Evolutionary conservation across 805 yeast species (phyloP), one percentile per base, ranked within the genome.

Genomic region (Helenozyma baotianmanensis): DNA sequence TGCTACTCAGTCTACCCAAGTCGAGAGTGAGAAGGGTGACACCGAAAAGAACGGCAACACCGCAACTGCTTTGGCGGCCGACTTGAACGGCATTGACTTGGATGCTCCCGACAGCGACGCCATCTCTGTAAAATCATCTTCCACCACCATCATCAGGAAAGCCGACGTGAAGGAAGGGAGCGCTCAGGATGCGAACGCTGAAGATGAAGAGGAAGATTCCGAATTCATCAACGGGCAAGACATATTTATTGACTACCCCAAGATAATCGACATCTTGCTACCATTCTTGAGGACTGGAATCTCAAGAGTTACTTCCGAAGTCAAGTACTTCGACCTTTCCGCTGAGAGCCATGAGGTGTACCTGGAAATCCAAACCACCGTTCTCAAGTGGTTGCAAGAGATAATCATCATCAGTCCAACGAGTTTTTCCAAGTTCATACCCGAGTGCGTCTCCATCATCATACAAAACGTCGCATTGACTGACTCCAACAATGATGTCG

Each of bases 361-460:
- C 26, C 41, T 58, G 35, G 85, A 85, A 46, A 83, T 89, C 27
- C 94, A 86, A 54, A 57, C 80, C 21, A 84, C 83, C 3, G 86
- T 86, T 0, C 64, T 90, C 30, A 76, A 78, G 29, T 92, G 98
- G 98, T 60, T 92, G 11, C 79, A 76, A 34, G 78, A 79, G 12
- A 64, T 92, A 21, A 59, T 92, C 16, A 76, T 74, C 11, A 76
- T 84, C 12, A 78, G 90, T 0, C 90, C 97, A 1, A 66, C 70
- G 24, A 82, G 89, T 28, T 80, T 90, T 40, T 64, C 83, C 16
- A 76, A 80, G 15, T 81, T 76, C 38, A 71, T 86, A 32, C 87
- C 96, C 2, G 80, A 84, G 34, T 66, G 90, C 24, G 64, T 90
- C 11, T 69, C 89, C 1, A 76, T 82, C 4, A 62, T 86, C 25